Evolutionary conservation across 1,284 basidiomycete species (phyloP), one percentile per base, ranked within the genome.

Genomic region (Exobasidium cylindrosporum): DNA sequence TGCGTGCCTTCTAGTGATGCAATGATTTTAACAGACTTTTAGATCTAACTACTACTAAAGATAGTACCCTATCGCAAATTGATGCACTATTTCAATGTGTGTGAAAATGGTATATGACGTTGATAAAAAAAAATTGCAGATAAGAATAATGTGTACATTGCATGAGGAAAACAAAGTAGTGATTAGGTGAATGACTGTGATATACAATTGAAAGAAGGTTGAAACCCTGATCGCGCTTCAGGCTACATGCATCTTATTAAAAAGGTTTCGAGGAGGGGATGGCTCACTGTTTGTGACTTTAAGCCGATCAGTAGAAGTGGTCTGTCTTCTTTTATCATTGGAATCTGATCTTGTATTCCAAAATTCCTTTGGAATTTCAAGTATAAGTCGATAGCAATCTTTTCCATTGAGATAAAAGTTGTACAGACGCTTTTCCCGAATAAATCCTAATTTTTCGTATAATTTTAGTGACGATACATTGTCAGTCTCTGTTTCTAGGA

Each of bases 401-500:
- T 78, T 78, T 32, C 70, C 91, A 76, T 97, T 98, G 71, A 97
- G 86, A 79, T 99, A 98, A 82, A 98, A 99, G 2, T 94, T 86
- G 78, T 89, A 89, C 11, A 99, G 84, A 1, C 95, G 86, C 80
- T 98, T 98, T 83, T 97, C 95, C 52, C 91, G 86, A 28, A 97
- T 88, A 81, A 99, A 99, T 0, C 96, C 95, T 26, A 97, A 84
- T 1, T 88, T 87, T 68, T 90, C 89, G 81, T 98, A 98, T 13
- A 98, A 83, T 1, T 88, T 87, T 11, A 98, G 84, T 0, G 92
- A 92, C 2, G 91, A 86, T 14, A 82, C 80, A 81, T 99, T 98
- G 83, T 98, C 94, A 76, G 86, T 91, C 82, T 99, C 96, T 1
- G 96, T 99, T 83, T 99, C 96, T 56, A 99, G 87, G 1, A 95